Conservation (phyloP, 2,329 filamentous ascomycete genomes). For the Monilinia aucupariae region DNA sequence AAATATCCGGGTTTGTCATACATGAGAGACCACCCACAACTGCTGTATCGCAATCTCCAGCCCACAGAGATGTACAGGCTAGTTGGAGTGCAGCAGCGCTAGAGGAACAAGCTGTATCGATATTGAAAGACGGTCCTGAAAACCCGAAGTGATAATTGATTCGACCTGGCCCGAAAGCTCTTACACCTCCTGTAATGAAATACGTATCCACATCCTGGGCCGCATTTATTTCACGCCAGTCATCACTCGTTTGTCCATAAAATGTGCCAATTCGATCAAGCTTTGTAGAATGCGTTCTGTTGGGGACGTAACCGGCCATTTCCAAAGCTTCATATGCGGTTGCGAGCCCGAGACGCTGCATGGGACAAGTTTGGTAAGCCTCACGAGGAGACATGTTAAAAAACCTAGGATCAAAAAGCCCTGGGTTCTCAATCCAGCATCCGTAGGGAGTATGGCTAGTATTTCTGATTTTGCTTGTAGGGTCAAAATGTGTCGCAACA, state of each 20-base stretch:
- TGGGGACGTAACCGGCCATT: slow-evolving; percentile 65
- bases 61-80: slow-evolving; percentile 32
- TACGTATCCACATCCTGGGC: slow-evolving; percentile 34
- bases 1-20: slow-evolving; percentile 34
- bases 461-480: slow-evolving; percentile 67
- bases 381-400: slow-evolving; percentile 85
- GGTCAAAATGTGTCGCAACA: slow-evolving; percentile 63
- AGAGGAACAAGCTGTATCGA: slow-evolving; percentile 41
- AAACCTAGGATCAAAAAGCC: slow-evolving; percentile 74
- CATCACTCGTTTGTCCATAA: slow-evolving; percentile 34
- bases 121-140: slow-evolving; percentile 38
- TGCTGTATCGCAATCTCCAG: slow-evolving; percentile 33
- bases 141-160: slow-evolving; percentile 42
- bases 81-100: slow-evolving; percentile 37
- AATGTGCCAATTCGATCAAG: slow-evolving; percentile 41
- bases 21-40: slow-evolving; percentile 32
- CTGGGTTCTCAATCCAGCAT: slow-evolving; percentile 66
- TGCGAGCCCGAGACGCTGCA: slow-evolving; percentile 69
- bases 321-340: slow-evolving; percentile 79
- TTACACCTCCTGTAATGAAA: slow-evolving; percentile 32
- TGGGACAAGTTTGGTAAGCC: slow-evolving; percentile 74
- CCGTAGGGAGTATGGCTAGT: slow-evolving; percentile 62
- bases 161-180: slow-evolving; percentile 35
- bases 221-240: slow-evolving; percentile 34
- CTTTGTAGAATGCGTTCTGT: slow-evolving; percentile 32